A percentile compares a stretch with the other conserved stretches of the same genome.
These are phyloP conservation scores for Lachancea lanzarotensis DNA, from an alignment of 805 yeast species.

Conservation along the genomic window DNA sequence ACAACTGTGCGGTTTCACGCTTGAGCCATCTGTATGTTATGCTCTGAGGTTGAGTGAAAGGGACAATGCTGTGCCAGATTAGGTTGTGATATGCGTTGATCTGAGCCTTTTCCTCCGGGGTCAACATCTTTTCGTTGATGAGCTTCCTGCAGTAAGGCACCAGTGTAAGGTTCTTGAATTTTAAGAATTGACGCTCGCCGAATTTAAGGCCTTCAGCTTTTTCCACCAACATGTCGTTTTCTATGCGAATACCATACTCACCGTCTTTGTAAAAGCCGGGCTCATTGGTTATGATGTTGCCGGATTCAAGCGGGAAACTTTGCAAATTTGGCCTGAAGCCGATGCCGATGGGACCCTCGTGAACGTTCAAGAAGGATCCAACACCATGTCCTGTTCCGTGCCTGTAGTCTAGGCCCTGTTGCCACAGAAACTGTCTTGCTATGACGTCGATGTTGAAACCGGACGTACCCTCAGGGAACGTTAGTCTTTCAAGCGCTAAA, in stretches of 20 bases:
- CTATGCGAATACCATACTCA: constrained; percentile 85
- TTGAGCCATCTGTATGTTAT: constrained; percentile 64
- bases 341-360: constrained; percentile 89
- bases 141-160: constrained; percentile 79
- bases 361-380: constrained; percentile 87
- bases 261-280: constrained; percentile 93
- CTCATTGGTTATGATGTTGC: constrained; percentile 81
- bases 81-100: constrained; percentile 58
- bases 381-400: constrained; percentile 99
- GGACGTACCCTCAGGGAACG: constrained; percentile 69
- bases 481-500: constrained; percentile 71
- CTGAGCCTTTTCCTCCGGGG: constrained; percentile 56
- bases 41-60: constrained; percentile 49
- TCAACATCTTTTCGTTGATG: constrained; percentile 55
- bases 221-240: constrained; percentile 65
- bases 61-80: constrained; percentile 48
- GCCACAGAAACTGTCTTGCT: constrained; percentile 80
- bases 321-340: constrained; percentile 45
- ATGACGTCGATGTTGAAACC: constrained; percentile 73
- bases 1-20: constrained; percentile 40
- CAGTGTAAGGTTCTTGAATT: constrained; percentile 77
- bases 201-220: constrained; percentile 38
- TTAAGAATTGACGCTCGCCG: constrained; percentile 52
- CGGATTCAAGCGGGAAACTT: constrained; percentile 50
- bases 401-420: constrained; percentile 73